Base-by-base conservation (phyloP, 2,329 filamentous ascomycete species). In the Claviceps spartinae region DNA sequence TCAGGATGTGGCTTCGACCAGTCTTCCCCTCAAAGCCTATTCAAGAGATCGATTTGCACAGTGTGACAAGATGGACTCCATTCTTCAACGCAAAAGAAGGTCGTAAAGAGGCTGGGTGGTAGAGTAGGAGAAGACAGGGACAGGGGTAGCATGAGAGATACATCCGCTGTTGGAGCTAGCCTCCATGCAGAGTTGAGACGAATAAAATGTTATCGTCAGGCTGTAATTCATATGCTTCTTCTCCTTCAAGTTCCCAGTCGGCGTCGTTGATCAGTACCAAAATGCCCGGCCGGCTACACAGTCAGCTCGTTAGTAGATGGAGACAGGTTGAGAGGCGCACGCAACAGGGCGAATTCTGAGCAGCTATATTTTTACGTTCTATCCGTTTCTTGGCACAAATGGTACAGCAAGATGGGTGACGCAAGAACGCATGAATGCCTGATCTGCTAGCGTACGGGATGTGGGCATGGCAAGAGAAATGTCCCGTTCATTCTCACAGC, bases 241-340 rank as follows among this genome's bases (percentile, higher is more conserved):
- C 91, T 18, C 90, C 93, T 69, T 97, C 93, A 13, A 98, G 79
- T 68, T 97, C 93, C 93, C 93, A 98, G 67, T 98, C 93, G 26
- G 89, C 88, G 61, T 98, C 93, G 65, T 98, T 98, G 67, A 98
- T 95, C 53, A 98, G 76, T 30, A 96, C 91, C 44, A 98, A 79
- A 66, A 98, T 95, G 2, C 93, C 93, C 5, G 93, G 93, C 50
- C 93, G 89, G 55, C 91, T 97, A 59, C 55, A 48, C 37, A 43
- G 30, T 8, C 20, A 37, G 13, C 4, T 50, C 45, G 59, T 60
- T 54, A 65, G 65, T 58, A 48, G 52, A 47, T 48, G 5, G 7
- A 20, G 47, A n/a, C 26, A 13, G 18, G 36, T 48, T 48, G 11
- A 16, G 14, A 22, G 16, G n/a, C 30, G 30, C 30, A 37, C 30